Evolutionary conservation across 2,329 filamentous ascomycete species (phyloP).

Genomic region (Pseudogymnoascus sp.): DNA sequence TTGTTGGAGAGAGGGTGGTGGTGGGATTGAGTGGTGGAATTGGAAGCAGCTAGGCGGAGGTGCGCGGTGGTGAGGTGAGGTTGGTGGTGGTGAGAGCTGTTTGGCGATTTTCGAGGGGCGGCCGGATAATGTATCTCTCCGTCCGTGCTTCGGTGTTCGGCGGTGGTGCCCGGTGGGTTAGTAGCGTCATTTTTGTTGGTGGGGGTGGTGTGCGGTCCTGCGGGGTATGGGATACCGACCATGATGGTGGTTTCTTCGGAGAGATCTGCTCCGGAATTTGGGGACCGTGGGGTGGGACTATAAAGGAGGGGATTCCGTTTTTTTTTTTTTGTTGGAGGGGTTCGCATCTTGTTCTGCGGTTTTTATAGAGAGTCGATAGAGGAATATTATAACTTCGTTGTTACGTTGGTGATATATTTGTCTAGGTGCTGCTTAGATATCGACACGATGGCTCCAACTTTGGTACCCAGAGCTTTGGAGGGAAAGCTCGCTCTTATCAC

Average conservation of each 20-base stretch:
- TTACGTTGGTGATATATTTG: neutral
- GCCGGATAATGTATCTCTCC: neutral
- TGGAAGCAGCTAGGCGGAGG: neutral
- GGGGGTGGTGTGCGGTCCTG: neutral
- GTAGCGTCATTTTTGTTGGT: neutral
- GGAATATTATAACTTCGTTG: neutral
- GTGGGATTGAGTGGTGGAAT: neutral
- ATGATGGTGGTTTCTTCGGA: neutral
- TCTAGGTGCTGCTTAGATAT: neutral
- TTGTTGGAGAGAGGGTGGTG: neutral
- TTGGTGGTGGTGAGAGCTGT: neutral
- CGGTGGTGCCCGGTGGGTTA: neutral
- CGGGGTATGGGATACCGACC: neutral
- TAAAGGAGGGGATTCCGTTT: neutral
- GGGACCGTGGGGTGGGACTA: neutral
- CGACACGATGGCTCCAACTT: neutral
- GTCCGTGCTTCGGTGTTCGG: neutral
- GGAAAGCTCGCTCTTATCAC: conserved; percentile 74
- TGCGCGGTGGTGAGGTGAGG: neutral
- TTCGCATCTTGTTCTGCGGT: neutral
- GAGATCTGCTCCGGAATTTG: neutral
- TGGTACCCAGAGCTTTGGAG: conserved; percentile 37
- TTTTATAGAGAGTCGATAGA: neutral
- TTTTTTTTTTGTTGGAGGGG: neutral
- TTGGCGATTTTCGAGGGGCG: neutral